These are phyloP conservation scores for Fusarium clavum DNA, from an alignment of 2,329 filamentous ascomycete genomes.

Conservation along the genomic window DNA sequence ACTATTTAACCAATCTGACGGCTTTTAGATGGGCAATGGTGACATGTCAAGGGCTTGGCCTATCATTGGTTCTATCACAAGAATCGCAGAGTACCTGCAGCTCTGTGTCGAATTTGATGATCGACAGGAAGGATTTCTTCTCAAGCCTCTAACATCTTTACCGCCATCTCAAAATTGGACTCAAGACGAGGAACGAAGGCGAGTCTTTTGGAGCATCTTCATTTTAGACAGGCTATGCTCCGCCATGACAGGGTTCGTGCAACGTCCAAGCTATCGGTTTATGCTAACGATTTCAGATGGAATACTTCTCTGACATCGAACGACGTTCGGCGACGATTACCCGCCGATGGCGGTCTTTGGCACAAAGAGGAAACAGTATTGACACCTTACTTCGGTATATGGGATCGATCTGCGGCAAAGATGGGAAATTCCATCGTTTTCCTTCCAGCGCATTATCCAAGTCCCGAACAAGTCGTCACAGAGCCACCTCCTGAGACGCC, in stretches of 20 bases:
- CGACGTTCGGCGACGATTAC: slow-evolving; percentile 48
- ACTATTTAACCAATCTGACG: accelerated
- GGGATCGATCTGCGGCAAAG: slow-evolving; percentile 54
- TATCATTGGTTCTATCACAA: slow-evolving; percentile 34
- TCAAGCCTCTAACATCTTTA: slow-evolving; percentile 5
- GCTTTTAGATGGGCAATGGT: slow-evolving; percentile 46
- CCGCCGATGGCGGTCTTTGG: slow-evolving; percentile 57
- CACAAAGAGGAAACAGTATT: slow-evolving; percentile 51
- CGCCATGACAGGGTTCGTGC: slow-evolving; percentile 31
- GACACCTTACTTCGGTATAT: slow-evolving; percentile 60
- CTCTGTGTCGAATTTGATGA: slow-evolving; percentile 44
- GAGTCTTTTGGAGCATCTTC: slow-evolving; percentile 52
- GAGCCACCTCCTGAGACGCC: slow-evolving; percentile 29
- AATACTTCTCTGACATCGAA: slow-evolving; percentile 47
- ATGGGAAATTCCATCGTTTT: slow-evolving; percentile 56
- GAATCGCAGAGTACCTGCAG: too few species aligned
- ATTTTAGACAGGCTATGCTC: slow-evolving; percentile 45
- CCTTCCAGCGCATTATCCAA: slow-evolving; percentile 50
- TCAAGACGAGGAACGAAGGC: slow-evolving; percentile 48
- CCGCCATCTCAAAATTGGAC: slow-evolving; percentile 47
- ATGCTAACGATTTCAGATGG: slow-evolving; percentile 40
- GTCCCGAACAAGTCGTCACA: slow-evolving; percentile 30
- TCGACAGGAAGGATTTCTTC: slow-evolving; percentile 12
- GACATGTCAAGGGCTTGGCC: slow-evolving; percentile 46
- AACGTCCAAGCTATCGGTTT: accelerated